Base-by-base conservation (phyloP, 768 basidiomycete species). In the Leucocoprinus sp. region DNA sequence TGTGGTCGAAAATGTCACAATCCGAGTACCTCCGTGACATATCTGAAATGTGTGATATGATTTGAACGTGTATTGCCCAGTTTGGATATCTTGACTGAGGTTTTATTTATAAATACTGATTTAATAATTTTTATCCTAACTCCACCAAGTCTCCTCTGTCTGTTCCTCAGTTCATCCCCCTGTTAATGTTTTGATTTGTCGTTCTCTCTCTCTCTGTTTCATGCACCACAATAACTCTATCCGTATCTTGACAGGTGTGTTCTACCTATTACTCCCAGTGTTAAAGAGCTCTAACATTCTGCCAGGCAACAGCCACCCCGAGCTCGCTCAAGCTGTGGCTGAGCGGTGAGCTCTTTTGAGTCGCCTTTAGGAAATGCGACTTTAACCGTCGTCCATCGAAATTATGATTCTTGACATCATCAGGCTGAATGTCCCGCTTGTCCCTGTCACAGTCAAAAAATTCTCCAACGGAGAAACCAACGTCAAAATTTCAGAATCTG, bases 381-480 rank as follows among this genome's bases (percentile, higher is more conserved):
- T 39, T 42, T 14, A 44, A 45, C 22, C 22, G 33, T 44, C 33
- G 28, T 45, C 40, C 27, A 22, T 34, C 34, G 68, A 26, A n/a
- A 70, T 66, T 66, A 65, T 72, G 64, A 74, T 69, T 69, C 67
- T 60, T 63, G 60, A 55, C 54, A 31, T 49, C 50, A 57, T 51
- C 72, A 98, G 95, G 68, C 85, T 99, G 55, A 83, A 87, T 57
- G 81, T 93, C 42, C 80, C 84, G 51, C 78, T 97, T 51, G 84
- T 84, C 45, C 88, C 84, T 52, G 85, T 78, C 70, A 86, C 77
- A 53, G 90, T 85, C 61, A 80, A 82, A 64, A 88, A 87, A 58
- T 95, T 93, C 66, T 91, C 90, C 51, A 93, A 93, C 56, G 93
- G 93, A 57, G 95, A 97, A 68, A 89, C 88, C 60, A 90, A 86